Evolutionary conservation across 2,329 filamentous ascomycete genomes (phyloP).

Genomic region (Amauroascus verrucosus): DNA sequence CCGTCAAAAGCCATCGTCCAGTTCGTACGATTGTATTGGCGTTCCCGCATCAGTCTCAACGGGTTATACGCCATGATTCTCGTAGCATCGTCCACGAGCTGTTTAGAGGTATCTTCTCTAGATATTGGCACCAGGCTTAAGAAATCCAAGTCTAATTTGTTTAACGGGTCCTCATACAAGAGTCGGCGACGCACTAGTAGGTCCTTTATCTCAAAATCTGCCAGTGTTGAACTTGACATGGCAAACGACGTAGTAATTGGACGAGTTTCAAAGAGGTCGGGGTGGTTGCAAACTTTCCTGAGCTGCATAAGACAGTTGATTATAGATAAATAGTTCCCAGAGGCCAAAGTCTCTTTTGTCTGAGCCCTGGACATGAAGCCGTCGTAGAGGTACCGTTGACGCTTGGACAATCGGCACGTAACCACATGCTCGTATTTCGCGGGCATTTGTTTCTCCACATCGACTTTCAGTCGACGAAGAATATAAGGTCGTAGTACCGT

Average conservation of each 20-base stretch:
- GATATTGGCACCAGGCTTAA: slow-evolving; percentile 67
- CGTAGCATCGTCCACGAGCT: slow-evolving; percentile 44
- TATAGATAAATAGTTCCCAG: slow-evolving; percentile 93
- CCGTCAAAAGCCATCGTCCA: slow-evolving; percentile 55
- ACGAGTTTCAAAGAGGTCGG: slow-evolving; percentile 88
- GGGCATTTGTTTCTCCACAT: slow-evolving; percentile 98
- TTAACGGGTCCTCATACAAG: slow-evolving; percentile 52
- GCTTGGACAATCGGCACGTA: slow-evolving; percentile 87
- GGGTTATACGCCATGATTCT: slow-evolving; percentile 60
- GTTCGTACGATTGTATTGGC: slow-evolving; percentile 48
- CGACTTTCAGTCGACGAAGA: slow-evolving; percentile 79
- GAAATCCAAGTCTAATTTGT: slow-evolving; percentile 60
- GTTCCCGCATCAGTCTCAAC: slow-evolving; percentile 60
- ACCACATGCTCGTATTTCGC: slow-evolving; percentile 96
- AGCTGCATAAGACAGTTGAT: slow-evolving; percentile 98
- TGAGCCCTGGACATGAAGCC: slow-evolving; percentile 86
- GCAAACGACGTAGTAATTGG: slow-evolving; percentile 96
- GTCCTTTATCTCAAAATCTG: slow-evolving; percentile 65
- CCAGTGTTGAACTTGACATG: slow-evolving; percentile 68
- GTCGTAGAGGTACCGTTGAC: slow-evolving; percentile 91
- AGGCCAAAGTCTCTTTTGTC: slow-evolving; percentile 77
- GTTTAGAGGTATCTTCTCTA: slow-evolving; percentile 54
- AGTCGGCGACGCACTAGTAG: slow-evolving; percentile 57
- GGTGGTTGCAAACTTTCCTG: slow-evolving; percentile 96
- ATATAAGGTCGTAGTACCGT: slow-evolving; percentile 88